These are phyloP conservation scores for Mallotus repandus DNA, from an alignment of 441 rosid genomes.

Conservation along the genomic window DNA sequence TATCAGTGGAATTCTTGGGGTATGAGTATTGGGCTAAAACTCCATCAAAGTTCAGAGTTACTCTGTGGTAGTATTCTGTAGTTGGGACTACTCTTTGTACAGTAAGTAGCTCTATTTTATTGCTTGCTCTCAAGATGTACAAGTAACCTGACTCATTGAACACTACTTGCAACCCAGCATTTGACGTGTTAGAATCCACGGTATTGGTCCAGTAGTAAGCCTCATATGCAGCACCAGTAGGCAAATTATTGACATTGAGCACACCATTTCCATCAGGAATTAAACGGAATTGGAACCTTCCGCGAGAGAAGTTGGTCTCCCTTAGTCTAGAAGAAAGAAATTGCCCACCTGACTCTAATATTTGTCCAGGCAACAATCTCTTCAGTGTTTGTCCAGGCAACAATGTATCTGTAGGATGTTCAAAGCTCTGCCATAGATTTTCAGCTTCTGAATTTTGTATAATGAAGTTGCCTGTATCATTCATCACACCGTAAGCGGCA, in stretches of 20 bases:
- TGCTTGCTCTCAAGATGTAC: slow-evolving; percentile 8
- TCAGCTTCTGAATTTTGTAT: slow-evolving; percentile 11
- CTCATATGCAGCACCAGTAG: slow-evolving; percentile 2
- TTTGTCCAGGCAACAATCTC: too few relatives aligned
- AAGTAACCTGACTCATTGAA: neutral
- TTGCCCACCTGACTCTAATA: neutral
- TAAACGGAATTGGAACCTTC: slow-evolving; percentile 40
- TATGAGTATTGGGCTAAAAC: slow-evolving; percentile 33
- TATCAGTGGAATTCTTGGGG: slow-evolving; percentile 22
- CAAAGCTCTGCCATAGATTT: slow-evolving; percentile 46
- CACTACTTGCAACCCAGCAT: slow-evolving; percentile 18
- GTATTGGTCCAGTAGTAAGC: slow-evolving; percentile 22
- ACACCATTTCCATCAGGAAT: slow-evolving; percentile 25
- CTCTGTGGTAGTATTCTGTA: slow-evolving; percentile 36
- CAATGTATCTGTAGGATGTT: slow-evolving; percentile 42
- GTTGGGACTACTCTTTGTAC: neutral
- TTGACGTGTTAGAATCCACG: slow-evolving; percentile 1
- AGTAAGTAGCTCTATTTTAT: neutral
- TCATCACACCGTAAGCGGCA: slow-evolving; percentile 28
- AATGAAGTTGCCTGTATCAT: slow-evolving; percentile 44
- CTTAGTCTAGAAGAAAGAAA: slow-evolving; percentile 20
- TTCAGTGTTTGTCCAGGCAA: slow-evolving; percentile 34
- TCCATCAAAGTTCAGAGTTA: slow-evolving; percentile 38
- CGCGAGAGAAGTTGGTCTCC: slow-evolving; percentile 29
- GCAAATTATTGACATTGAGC: slow-evolving; percentile 27